These are phyloP conservation scores for Talaromyces proteolyticus DNA, from an alignment of 495 filamentous ascomycete genomes.

Conservation along the genomic window DNA sequence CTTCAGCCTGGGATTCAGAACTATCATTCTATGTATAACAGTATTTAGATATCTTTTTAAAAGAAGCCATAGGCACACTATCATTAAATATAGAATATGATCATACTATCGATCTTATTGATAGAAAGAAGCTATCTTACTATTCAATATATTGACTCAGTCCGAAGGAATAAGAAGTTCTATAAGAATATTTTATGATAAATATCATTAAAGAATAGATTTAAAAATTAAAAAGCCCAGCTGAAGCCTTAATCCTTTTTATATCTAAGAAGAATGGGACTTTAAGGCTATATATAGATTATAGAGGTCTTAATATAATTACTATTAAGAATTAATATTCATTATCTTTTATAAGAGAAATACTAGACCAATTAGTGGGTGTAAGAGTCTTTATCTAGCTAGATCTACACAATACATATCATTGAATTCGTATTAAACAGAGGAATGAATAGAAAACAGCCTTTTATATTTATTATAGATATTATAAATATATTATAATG, in stretches of 20 bases:
- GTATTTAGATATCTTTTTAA: neutral
- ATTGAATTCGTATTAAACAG: neutral
- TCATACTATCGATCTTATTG: neutral
- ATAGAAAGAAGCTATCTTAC: neutral
- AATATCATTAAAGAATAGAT: neutral
- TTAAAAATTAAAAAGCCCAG: neutral
- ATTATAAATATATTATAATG: slow-evolving; percentile 2
- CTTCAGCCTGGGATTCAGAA: neutral
- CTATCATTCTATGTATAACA: neutral
- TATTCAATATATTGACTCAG: neutral
- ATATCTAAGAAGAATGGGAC: slow-evolving; percentile 5
- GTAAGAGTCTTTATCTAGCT: neutral
- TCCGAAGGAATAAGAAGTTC: neutral
- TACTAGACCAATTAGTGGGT: neutral
- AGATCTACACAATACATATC: neutral
- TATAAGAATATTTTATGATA: neutral
- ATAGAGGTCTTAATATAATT: slow-evolving; percentile 7
- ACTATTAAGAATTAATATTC: slow-evolving; percentile 1
- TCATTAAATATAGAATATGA: neutral
- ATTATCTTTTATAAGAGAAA: neutral
- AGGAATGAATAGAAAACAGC: neutral
- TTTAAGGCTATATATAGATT: slow-evolving; percentile 9
- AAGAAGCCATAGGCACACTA: neutral
- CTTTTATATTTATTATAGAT: neutral
- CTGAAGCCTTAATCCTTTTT: slow-evolving; percentile 1